These are phyloP conservation scores for Sporothrix mexicana DNA, from an alignment of 2,329 filamentous ascomycete species.

Conservation along the genomic window DNA sequence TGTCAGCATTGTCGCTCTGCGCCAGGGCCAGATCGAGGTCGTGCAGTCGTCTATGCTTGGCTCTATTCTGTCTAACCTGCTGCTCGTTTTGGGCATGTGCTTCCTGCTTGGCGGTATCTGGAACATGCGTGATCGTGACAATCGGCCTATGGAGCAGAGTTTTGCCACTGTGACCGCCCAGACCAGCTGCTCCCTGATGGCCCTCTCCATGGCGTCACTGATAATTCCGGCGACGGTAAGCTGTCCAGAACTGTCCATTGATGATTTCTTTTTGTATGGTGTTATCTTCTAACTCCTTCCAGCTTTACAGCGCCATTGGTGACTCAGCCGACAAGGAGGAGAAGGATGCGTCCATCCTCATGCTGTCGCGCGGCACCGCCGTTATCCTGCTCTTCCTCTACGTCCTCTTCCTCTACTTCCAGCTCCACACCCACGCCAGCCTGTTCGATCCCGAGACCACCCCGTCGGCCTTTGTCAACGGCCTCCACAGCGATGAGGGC, in stretches of 20 bases:
- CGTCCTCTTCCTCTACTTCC: slow-evolving; percentile 77
- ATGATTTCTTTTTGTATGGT: no score
- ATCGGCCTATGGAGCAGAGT: slow-evolving; percentile 67
- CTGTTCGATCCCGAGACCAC: slow-evolving; percentile 67
- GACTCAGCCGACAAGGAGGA: slow-evolving; percentile 49
- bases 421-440: slow-evolving; percentile 74
- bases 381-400: slow-evolving; percentile 78
- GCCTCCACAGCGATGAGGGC: slow-evolving; percentile 33
- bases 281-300: slow-evolving; percentile 6
- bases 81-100: slow-evolving; percentile 88
- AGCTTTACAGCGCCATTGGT: slow-evolving; percentile 71
- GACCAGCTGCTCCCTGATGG: slow-evolving; percentile 77
- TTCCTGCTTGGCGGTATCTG: slow-evolving; percentile 78
- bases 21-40: slow-evolving; percentile 81
- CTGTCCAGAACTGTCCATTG: background rate
- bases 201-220: slow-evolving; percentile 75
- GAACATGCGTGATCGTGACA: slow-evolving; percentile 62
- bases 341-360: slow-evolving; percentile 64
- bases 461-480: slow-evolving; percentile 34
- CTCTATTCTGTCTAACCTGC: slow-evolving; percentile 86
- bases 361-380: slow-evolving; percentile 76
- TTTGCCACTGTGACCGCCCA: slow-evolving; percentile 81
- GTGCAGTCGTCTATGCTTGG: slow-evolving; percentile 93
- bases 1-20: slow-evolving; percentile 87
- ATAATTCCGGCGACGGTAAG: slow-evolving; percentile 75